phyloP scores from a whole-genome alignment of 2,329 filamentous ascomycete genomes.

The Rhinocladiella similis region DNA sequence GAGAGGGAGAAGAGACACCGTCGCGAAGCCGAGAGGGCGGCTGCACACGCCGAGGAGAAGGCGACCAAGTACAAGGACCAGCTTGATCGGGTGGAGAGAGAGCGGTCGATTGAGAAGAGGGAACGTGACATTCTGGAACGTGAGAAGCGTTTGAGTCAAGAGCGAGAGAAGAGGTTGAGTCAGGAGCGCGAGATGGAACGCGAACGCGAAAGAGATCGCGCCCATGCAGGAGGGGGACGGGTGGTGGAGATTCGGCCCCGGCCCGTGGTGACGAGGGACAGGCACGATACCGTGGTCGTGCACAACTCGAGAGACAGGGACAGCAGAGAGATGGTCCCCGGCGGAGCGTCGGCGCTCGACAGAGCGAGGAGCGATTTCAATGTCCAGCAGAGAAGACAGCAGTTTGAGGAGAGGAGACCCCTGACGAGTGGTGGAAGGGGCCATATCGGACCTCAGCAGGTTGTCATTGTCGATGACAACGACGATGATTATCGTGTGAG shows the following conservation, averaged over 20 bases:
- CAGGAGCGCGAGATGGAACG: not conserved
- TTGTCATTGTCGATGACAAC: not conserved
- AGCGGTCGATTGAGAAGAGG: conserved; percentile 18
- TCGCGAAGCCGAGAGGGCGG: conserved; percentile 20
- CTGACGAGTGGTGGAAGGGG: not conserved
- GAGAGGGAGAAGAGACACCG: conserved; percentile 15
- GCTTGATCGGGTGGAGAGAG: conserved; percentile 16
- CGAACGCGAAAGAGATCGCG: not conserved
- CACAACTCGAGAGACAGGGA: conserved; percentile 9
- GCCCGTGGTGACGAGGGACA: conserved; percentile 1
- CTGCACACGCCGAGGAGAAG: conserved; percentile 10
- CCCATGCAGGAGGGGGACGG: not conserved
- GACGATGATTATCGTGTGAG: not conserved
- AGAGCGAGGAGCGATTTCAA: conserved; percentile 21
- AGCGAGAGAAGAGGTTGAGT: conserved; percentile 1
- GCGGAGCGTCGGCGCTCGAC: conserved; percentile 16
- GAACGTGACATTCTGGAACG: conserved; percentile 14
- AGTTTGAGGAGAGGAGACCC: not conserved
- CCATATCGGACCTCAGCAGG: not conserved
- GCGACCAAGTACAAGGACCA: conserved; percentile 12
- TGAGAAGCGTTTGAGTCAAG: conserved; percentile 10
- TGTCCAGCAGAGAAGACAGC: not conserved
- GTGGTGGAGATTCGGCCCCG: conserved; percentile 12
- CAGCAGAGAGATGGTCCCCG: not conserved
- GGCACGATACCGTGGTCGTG: conserved; percentile 19